Evolutionary conservation across 805 yeast genomes (phyloP).

Genomic region (Wickerhamiella azymoides): DNA sequence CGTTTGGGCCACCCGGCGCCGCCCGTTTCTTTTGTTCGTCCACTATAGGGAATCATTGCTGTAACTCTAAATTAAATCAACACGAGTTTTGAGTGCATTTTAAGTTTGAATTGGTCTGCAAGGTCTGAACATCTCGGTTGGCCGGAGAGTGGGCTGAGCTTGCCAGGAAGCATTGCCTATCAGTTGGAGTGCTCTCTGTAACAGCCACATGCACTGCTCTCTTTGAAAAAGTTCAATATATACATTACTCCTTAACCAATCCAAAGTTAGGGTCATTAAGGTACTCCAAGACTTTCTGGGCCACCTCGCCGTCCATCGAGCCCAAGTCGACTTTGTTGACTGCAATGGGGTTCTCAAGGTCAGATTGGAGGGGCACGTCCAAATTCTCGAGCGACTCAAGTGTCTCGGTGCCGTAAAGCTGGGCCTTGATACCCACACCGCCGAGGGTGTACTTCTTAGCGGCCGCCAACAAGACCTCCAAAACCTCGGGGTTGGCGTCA

Average conservation of each 20-base stretch:
- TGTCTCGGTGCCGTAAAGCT: constrained; percentile 42
- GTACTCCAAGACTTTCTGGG: constrained; percentile 55
- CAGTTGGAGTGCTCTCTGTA: too few species aligned
- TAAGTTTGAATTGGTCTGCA: too few species aligned
- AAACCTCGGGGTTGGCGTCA: constrained; percentile 74
- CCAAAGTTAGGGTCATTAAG: constrained; percentile 60
- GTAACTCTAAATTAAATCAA: too few species aligned
- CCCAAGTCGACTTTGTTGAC: constrained; percentile 21
- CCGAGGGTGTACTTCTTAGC: constrained; percentile 61
- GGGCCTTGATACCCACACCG: constrained; percentile 76
- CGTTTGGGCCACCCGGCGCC: too few species aligned
- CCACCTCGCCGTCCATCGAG: constrained; percentile 34
- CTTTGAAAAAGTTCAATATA: not conserved
- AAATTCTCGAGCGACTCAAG: constrained; percentile 27
- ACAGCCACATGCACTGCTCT: too few species aligned
- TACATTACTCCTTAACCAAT: constrained; percentile 14
- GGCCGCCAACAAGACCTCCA: constrained; percentile 70
- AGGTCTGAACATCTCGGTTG: too few species aligned
- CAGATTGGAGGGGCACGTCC: constrained; percentile 15
- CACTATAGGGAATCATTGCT: too few species aligned
- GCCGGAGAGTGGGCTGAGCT: too few species aligned
- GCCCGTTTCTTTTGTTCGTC: too few species aligned
- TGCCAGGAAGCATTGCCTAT: too few species aligned
- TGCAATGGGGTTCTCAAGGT: constrained; percentile 17
- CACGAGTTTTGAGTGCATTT: too few species aligned